Conservation (phyloP, 495 filamentous ascomycete species). For the Achaetomiella virescens region DNA sequence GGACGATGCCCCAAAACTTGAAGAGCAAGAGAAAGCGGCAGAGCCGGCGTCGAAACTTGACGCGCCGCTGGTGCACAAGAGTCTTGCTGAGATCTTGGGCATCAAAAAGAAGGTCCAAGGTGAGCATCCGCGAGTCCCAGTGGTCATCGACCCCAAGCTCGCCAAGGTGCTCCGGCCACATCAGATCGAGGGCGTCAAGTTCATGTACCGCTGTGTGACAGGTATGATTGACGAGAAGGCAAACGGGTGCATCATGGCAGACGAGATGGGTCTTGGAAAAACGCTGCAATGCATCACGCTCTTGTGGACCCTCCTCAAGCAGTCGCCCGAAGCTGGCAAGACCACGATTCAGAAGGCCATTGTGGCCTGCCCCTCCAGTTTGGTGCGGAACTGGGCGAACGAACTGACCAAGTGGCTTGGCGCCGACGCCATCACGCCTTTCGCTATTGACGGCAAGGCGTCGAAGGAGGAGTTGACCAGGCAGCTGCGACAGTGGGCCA, state of each 20-base stretch:
- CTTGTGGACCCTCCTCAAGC: constrained; percentile 95
- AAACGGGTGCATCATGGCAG: constrained; percentile 98
- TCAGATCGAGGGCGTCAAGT: constrained; percentile 98
- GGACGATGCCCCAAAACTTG: constrained; percentile 40
- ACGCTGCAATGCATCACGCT: constrained; percentile 65
- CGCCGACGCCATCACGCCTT: constrained; percentile 81
- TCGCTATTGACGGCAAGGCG: constrained; percentile 95
- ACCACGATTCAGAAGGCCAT: constrained; percentile 94
- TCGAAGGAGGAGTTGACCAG: constrained; percentile 85
- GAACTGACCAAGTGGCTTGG: constrained; percentile 95
- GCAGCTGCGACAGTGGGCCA: constrained; percentile 92
- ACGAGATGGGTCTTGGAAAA: constrained; percentile 98
- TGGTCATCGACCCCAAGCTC: constrained; percentile 90
- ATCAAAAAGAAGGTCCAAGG: constrained; percentile 82
- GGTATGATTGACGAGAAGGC: constrained; percentile 91
- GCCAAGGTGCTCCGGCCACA: constrained; percentile 91
- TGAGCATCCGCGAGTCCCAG: constrained; percentile 81
- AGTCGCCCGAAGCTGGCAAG: constrained; percentile 91
- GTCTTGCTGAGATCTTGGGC: constrained; percentile 90
- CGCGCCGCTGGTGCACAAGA: constrained; percentile 82
- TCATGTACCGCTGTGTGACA: constrained; percentile 89
- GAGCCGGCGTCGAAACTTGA: constrained; percentile 54
- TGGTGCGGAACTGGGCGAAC: constrained; percentile 97
- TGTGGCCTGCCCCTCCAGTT: constrained; percentile 94
- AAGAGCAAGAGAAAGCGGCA: constrained; percentile 48